A percentile compares a stretch with the other conserved stretches of the same genome.
These are phyloP conservation scores for Xylaria grammica DNA, from an alignment of 495 filamentous ascomycete species.

Conservation along the genomic window DNA sequence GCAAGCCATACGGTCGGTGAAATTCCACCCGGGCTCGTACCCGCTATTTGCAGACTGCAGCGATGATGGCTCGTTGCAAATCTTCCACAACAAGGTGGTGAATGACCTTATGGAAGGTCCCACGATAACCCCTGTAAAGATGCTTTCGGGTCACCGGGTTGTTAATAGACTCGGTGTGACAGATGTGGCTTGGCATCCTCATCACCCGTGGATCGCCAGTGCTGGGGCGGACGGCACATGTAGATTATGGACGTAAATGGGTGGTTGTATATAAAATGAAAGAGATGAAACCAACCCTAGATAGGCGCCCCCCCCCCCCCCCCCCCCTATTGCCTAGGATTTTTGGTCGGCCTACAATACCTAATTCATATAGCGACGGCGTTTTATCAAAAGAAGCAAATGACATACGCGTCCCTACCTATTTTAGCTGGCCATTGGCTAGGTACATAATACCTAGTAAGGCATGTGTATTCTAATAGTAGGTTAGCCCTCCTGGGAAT, in stretches of 20 bases:
- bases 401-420: not conserved
- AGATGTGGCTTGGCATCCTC: conserved; percentile 93
- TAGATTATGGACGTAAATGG: conserved; percentile 50
- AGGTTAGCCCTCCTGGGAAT: not conserved
- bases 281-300: conserved; percentile 1
- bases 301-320: too few species aligned
- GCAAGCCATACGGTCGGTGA: conserved; percentile 86
- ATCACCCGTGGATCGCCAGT: conserved; percentile 90
- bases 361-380: conserved; percentile 13
- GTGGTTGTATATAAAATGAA: conserved; percentile 21
- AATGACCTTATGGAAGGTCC: conserved; percentile 94
- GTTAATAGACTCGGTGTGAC: conserved; percentile 82
- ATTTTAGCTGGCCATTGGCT: not conserved
- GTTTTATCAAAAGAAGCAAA: not conserved
- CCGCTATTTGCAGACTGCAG: conserved; percentile 92
- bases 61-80: conserved; percentile 91
- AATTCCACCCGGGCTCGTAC: conserved; percentile 80
- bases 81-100: conserved; percentile 96
- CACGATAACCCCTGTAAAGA: conserved; percentile 93
- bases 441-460: not conserved
- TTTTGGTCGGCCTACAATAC: not conserved
- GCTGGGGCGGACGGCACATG: conserved; percentile 89
- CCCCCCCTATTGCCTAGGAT: not conserved
- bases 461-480: not conserved
- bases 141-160: conserved; percentile 86